Conservation (phyloP, 1,284 basidiomycete species). For the Stygiomarasmius scandens region DNA sequence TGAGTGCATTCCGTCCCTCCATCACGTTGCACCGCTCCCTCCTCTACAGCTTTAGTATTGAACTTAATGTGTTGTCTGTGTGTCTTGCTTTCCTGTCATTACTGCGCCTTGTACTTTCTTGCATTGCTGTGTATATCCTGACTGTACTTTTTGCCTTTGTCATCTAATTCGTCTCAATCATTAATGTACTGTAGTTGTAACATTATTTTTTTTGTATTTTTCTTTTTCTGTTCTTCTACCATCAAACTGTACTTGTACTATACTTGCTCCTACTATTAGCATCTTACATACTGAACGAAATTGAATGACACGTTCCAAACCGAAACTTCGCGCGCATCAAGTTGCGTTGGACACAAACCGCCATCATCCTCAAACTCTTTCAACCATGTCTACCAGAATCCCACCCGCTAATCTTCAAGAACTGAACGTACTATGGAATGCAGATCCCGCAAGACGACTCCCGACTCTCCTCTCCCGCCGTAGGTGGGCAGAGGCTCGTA, state of each 20-base stretch:
- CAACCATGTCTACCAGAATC: not conserved
- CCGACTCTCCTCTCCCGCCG: constrained; percentile 6
- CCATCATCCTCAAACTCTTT: not conserved
- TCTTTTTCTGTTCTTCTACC: not conserved
- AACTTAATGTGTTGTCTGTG: not conserved
- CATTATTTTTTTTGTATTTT: not conserved
- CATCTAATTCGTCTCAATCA: too few relatives aligned
- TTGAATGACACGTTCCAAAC: too few relatives aligned
- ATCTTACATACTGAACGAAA: too few relatives aligned
- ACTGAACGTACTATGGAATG: constrained; percentile 6
- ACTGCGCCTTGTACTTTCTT: not conserved
- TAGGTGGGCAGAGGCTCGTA: constrained; percentile 5
- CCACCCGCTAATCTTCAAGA: constrained; percentile 8
- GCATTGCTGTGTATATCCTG: too few relatives aligned
- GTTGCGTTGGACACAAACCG: not conserved
- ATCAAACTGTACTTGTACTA: too few relatives aligned
- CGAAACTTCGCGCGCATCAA: too few relatives aligned
- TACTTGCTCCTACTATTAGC: too few relatives aligned
- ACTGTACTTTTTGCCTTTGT: too few relatives aligned
- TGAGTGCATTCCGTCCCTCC: constrained; percentile 10
- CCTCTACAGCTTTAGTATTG: not conserved
- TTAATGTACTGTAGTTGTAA: not conserved
- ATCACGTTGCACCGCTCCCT: not conserved
- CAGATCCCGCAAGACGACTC: constrained; percentile 1
- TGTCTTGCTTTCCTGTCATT: not conserved